Base-by-base conservation (phyloP, 768 basidiomycete genomes). In the Lactarius trivialis region DNA sequence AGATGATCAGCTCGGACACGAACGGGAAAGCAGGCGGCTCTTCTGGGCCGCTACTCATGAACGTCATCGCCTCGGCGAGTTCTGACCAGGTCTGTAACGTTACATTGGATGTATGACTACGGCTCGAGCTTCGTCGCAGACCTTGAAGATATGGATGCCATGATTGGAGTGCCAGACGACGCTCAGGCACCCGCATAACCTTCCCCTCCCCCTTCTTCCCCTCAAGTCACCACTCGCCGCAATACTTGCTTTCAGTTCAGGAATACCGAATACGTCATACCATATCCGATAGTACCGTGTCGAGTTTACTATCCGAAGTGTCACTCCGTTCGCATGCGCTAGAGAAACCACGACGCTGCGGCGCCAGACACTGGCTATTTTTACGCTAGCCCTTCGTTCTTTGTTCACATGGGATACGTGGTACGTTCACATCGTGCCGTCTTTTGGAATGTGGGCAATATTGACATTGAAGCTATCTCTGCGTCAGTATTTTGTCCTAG, bases 121-220 rank as follows among this genome's bases (percentile, higher is more conserved):
- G 3, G 58, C 43, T 21, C 21, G 33, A 58, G 33, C 56, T 39
- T 19, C 7, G 19, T 24, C 21, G 53, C 33, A 65, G 64, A 65
- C 64, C n/a, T 53, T 67, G 60, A 67, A 65, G 66, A 67, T 67
- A 51, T 67, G 66, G 66, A 59, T 60, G 45, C 64, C 66, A 15
- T 67, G 61, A 65, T 55, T 33, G 53, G 30, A 36, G 43, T 21
- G 49, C 45, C 41, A 26, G 56, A 59, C 15, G 58, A 60, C 52
- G 19, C 37, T 34, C 21, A 24, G 48, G 24, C 17, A 39, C 28
- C 52, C 48, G 28, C 39, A 51, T 30, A 43, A 48, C 11, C 37
- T n/a, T 17, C 45, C 4, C n/a, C 5, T 6, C 12, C 21, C 21
- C 24, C 7, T 4, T n/a, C 11, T 6, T 24, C 8, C 52, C 37